These are phyloP conservation scores for Fusarium illudens DNA, from an alignment of 2,329 filamentous ascomycete species.

Conservation along the genomic window DNA sequence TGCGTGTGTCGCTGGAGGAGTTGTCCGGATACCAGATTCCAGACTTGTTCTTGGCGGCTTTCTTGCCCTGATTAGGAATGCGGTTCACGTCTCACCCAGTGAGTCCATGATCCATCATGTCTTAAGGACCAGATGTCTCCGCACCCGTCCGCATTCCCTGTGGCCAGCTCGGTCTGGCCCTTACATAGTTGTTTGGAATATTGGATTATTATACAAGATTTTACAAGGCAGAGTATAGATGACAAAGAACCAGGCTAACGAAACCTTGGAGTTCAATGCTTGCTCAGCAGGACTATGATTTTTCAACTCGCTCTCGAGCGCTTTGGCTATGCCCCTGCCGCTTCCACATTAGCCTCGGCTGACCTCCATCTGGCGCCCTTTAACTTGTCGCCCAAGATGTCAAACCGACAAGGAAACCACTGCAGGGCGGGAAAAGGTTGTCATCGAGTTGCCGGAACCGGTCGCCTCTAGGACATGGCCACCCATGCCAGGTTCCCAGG, in stretches of 20 bases:
- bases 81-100: not conserved
- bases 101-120: not conserved
- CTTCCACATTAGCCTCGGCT: not conserved
- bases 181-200: not conserved
- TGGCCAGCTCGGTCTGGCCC: not conserved
- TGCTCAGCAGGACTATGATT: constrained; percentile 2
- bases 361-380: not conserved
- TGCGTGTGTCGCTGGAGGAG: not conserved
- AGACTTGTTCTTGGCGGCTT: not conserved
- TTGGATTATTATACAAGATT: not conserved
- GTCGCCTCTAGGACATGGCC: not conserved
- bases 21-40: not conserved
- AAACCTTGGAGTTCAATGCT: constrained; percentile 10
- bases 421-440: not conserved
- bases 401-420: not conserved
- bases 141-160: not conserved
- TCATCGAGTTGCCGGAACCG: not conserved
- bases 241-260: constrained; percentile 15
- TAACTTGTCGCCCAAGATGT: not conserved
- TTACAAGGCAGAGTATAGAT: not conserved
- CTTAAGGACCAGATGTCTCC: not conserved
- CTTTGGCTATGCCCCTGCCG: not conserved
- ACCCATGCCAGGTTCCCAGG: not conserved
- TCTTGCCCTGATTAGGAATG: not conserved
- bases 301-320: not conserved